These are phyloP conservation scores for Jacaranda mimosifolia DNA, from an alignment of 257 asterid species.

Conservation along the genomic window DNA sequence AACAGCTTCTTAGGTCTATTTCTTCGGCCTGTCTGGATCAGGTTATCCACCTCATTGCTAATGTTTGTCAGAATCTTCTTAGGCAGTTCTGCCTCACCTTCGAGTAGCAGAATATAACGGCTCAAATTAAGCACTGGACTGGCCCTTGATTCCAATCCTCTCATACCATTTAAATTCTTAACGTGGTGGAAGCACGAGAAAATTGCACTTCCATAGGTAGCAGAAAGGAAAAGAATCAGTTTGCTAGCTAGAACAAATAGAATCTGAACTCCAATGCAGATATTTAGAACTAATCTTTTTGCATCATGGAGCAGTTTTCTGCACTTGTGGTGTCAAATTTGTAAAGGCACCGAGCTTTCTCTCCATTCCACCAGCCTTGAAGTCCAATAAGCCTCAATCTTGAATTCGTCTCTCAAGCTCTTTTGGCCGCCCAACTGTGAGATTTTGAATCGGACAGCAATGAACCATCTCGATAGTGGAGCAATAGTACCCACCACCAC, in stretches of 20 bases:
- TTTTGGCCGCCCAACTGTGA: not conserved
- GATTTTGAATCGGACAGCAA: constrained; percentile 12
- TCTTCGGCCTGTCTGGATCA: constrained; percentile 4
- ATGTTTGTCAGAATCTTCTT: not conserved
- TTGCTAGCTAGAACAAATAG: constrained; percentile 8
- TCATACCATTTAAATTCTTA: not conserved
- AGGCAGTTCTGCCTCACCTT: constrained; percentile 15
- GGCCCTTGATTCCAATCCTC: not conserved
- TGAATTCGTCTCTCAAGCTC: not conserved
- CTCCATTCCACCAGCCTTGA: constrained; percentile 30
- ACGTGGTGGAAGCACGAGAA: not conserved
- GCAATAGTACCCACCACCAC: constrained; percentile 29
- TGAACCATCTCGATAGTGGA: not conserved
- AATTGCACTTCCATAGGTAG: not conserved
- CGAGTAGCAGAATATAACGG: not conserved
- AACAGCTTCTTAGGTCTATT: constrained; percentile 23
- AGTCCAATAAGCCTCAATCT: not conserved
- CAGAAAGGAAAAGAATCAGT: not conserved
- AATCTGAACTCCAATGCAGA: constrained; percentile 8
- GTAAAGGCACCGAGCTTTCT: constrained; percentile 6
- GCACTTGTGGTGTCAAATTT: not conserved
- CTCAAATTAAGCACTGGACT: not conserved
- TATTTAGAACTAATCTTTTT: not conserved
- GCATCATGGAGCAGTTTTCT: constrained; percentile 2
- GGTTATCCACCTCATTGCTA: not conserved